Conservation (phyloP, 2,329 filamentous ascomycete species). For the Sarocladium strictum region DNA sequence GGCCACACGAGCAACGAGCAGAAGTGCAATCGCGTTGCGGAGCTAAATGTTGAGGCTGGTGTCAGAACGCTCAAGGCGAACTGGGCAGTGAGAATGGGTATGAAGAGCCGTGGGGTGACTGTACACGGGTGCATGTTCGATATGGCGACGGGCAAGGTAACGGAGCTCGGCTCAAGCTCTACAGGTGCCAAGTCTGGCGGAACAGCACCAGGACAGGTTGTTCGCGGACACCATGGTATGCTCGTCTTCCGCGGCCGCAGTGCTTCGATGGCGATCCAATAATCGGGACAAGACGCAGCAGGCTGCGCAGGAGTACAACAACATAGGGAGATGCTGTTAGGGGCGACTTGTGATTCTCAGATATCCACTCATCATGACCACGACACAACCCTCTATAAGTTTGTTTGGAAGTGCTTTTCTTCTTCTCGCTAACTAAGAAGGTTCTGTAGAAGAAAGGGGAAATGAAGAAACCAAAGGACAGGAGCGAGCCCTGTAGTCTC, state of each 20-base stretch:
- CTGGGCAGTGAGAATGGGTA: conserved; percentile 61
- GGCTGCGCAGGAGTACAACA: background rate
- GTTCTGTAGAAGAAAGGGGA: background rate
- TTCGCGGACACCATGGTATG: conserved; percentile 42
- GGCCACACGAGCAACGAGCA: conserved; percentile 41
- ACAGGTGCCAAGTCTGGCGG: conserved; percentile 14
- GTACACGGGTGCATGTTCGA: conserved; percentile 78
- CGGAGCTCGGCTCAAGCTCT: conserved; percentile 42
- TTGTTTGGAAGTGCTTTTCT: background rate
- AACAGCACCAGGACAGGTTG: conserved; percentile 25
- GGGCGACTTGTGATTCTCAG: background rate
- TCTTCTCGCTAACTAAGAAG: background rate
- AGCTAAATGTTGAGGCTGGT: conserved; percentile 69
- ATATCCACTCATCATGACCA: background rate
- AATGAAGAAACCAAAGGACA: background rate
- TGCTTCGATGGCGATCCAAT: conserved; percentile 27
- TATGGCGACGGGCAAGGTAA: conserved; percentile 40
- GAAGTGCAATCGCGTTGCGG: conserved; percentile 58
- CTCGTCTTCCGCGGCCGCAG: conserved; percentile 41
- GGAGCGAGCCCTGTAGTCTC: background rate
- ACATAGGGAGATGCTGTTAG: background rate
- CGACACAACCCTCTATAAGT: background rate
- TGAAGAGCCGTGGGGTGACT: conserved; percentile 62
- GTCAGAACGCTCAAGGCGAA: conserved; percentile 65
- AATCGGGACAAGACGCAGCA: background rate